phyloP scores from a whole-genome alignment of 2,329 filamentous ascomycete species.

The Coniella vitis region DNA sequence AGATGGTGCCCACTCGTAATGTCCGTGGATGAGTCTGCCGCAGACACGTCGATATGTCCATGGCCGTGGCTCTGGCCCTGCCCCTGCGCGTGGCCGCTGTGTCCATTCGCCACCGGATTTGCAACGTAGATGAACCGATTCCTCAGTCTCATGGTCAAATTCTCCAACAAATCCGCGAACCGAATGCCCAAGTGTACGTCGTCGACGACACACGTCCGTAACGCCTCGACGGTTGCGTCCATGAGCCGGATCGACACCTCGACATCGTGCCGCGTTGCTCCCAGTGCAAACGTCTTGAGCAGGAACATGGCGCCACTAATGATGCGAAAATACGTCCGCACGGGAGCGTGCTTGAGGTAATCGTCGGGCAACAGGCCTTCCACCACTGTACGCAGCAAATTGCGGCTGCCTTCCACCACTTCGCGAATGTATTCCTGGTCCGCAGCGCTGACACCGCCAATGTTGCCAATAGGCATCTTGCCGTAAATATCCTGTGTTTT shows the following conservation, averaged over 20 bases:
- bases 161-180: constrained; percentile 77
- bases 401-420: constrained; percentile 71
- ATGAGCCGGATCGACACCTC: constrained; percentile 68
- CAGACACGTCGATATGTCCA: too few relatives aligned
- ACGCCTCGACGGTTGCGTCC: constrained; percentile 65
- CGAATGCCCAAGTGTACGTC: constrained; percentile 80
- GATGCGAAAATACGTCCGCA: constrained; percentile 80
- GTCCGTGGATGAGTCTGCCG: too few relatives aligned
- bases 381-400: constrained; percentile 69
- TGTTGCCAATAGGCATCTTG: constrained; percentile 55
- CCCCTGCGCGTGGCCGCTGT: constrained; percentile 15
- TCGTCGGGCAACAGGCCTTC: constrained; percentile 67
- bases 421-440: constrained; percentile 70
- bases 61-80: constrained; percentile 23
- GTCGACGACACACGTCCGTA: constrained; percentile 74
- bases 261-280: constrained; percentile 71
- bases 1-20: too few relatives aligned
- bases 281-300: constrained; percentile 76
- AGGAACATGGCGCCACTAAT: constrained; percentile 81
- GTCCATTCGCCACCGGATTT: constrained; percentile 24
- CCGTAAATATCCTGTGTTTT: constrained; percentile 60
- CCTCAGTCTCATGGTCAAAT: constrained; percentile 65
- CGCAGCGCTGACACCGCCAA: constrained; percentile 56
- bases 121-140: constrained; percentile 66
- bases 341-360: constrained; percentile 75